A percentile compares a stretch with the other conserved stretches of the same genome.
Conservation (phyloP, 129 eudicot species). For the Kitagawia praeruptora region DNA sequence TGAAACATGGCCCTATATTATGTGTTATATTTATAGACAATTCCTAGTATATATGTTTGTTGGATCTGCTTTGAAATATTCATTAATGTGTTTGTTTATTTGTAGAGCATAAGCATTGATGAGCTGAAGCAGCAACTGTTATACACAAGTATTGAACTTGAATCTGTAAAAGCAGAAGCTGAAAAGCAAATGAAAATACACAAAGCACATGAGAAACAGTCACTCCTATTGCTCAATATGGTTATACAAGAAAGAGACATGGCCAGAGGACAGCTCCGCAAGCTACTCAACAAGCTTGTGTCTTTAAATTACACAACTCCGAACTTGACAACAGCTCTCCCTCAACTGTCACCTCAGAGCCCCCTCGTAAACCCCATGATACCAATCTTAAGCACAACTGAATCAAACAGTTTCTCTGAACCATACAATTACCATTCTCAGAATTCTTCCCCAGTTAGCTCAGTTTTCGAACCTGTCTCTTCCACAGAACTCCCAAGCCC, state of each 20-base stretch:
- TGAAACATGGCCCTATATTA: background rate
- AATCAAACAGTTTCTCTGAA: slow-evolving; percentile 48
- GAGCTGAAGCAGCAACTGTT: slow-evolving; percentile 62
- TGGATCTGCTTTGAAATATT: background rate
- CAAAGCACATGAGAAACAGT: slow-evolving; percentile 40
- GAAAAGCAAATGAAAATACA: slow-evolving; percentile 43
- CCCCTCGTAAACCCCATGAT: slow-evolving; percentile 31
- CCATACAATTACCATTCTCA: slow-evolving; percentile 29
- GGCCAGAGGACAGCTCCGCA: slow-evolving; percentile 51
- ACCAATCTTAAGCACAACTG: slow-evolving; percentile 49
- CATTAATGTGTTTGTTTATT: background rate
- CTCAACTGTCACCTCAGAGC: slow-evolving; percentile 23
- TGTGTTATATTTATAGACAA: background rate
- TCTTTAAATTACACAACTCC: slow-evolving; percentile 13
- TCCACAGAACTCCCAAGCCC: slow-evolving; percentile 46
- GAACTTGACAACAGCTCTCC: slow-evolving; percentile 5
- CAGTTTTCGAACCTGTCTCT: slow-evolving; percentile 42
- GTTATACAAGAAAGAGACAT: slow-evolving; percentile 77
- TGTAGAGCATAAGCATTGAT: slow-evolving; percentile 40
- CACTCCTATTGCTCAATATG: slow-evolving; percentile 38
- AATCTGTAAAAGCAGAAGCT: slow-evolving; percentile 47
- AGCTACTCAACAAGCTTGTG: slow-evolving; percentile 32
- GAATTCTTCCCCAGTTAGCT: slow-evolving; percentile 43
- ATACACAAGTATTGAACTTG: slow-evolving; percentile 48
- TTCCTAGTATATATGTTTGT: background rate